phyloP scores from a whole-genome alignment of 1,284 basidiomycete species.

The Mycosarcoma maydis region DNA sequence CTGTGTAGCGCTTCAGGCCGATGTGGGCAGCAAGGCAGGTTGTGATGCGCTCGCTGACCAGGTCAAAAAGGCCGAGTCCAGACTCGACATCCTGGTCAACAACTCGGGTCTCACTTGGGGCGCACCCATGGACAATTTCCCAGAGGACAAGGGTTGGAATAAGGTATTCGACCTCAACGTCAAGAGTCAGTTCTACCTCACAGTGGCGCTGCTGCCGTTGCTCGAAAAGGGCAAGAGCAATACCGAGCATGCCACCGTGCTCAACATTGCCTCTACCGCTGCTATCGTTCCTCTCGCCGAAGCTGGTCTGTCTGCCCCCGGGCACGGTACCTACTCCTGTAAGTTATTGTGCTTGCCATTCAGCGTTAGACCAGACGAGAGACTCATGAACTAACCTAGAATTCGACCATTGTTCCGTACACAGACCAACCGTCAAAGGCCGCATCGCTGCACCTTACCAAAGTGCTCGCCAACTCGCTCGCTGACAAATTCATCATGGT shows the following conservation, averaged over 20 bases:
- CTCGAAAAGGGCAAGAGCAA: constrained; percentile 58
- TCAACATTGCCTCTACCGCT: constrained; percentile 80
- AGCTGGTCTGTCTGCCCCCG: constrained; percentile 71
- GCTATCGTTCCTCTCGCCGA: constrained; percentile 73
- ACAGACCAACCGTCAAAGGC: constrained; percentile 74
- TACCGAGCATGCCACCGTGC: constrained; percentile 74
- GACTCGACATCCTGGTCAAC: constrained; percentile 71
- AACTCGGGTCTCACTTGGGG: constrained; percentile 76
- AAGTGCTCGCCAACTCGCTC: constrained; percentile 77
- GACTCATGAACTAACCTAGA: constrained; percentile 5
- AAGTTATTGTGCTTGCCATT: constrained; percentile 65
- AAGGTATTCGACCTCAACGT: constrained; percentile 64
- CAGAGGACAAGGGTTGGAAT: constrained; percentile 79
- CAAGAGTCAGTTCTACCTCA: constrained; percentile 66
- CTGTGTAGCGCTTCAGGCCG: constrained; percentile 59
- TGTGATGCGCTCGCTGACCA: constrained; percentile 78
- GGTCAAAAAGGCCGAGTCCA: constrained; percentile 75
- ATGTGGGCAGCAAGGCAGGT: constrained; percentile 75
- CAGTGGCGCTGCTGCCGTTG: constrained; percentile 62
- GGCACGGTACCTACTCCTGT: constrained; percentile 84
- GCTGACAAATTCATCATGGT: constrained; percentile 71
- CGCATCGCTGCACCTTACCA: constrained; percentile 81
- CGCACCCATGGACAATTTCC: constrained; percentile 77
- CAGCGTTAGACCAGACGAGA: no score
- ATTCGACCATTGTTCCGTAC: neutral